Conservation (phyloP, 2,329 filamentous ascomycete genomes). For the Aspergillus tubingensis region DNA sequence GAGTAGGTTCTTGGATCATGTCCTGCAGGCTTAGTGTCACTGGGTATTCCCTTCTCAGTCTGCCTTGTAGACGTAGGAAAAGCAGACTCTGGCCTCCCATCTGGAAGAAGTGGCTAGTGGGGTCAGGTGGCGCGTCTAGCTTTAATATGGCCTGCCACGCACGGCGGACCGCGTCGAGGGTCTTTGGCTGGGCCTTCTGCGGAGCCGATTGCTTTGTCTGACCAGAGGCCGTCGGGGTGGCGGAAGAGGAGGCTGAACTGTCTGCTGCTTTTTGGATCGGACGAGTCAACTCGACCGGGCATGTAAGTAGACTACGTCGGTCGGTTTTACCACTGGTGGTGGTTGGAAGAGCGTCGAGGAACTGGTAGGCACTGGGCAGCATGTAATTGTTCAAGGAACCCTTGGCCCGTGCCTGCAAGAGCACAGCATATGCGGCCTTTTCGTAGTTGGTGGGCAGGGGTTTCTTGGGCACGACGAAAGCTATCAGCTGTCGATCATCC, state of each 20-base stretch:
- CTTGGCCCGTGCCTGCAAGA: not conserved
- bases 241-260: not conserved
- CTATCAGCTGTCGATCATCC: conserved; percentile 6
- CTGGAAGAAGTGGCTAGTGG: conserved; percentile 1
- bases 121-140: not conserved
- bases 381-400: conserved; percentile 2
- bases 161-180: not conserved
- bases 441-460: not conserved
- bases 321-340: conserved; percentile 8
- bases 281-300: not conserved
- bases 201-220: not conserved
- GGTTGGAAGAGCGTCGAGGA: not conserved
- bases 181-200: not conserved
- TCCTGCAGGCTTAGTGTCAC: not conserved
- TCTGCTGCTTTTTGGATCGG: not conserved
- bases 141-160: not conserved
- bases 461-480: conserved; percentile 3
- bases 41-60: not conserved
- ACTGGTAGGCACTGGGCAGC: conserved; percentile 4
- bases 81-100: conserved; percentile 3
- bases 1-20: conserved; percentile 1
- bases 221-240: not conserved
- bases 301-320: not conserved
- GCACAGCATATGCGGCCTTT: not conserved
- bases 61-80: conserved; percentile 1